These are phyloP conservation scores for Brassica cretica DNA, from an alignment of 345 rosid genomes.

Conservation along the genomic window DNA sequence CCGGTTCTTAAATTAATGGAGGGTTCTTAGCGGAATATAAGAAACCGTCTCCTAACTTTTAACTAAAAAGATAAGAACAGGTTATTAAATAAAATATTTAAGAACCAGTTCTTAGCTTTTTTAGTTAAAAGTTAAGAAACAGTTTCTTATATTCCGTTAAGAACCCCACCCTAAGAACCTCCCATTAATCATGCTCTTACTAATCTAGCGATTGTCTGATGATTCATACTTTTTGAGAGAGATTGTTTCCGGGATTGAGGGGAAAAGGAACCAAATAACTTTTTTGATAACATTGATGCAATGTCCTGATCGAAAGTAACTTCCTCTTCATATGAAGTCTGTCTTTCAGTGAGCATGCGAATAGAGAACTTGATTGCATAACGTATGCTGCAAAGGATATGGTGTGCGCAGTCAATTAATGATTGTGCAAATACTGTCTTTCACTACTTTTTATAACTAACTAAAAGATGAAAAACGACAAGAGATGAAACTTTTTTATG, in stretches of 20 bases:
- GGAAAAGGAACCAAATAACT: constrained; percentile 62
- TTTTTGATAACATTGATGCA: constrained; percentile 52
- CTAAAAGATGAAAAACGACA: no score
- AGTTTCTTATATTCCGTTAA: no score
- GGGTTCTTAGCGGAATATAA: no score
- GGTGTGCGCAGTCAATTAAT: constrained; percentile 54
- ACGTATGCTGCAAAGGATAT: constrained; percentile 61
- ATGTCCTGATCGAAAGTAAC: constrained; percentile 44
- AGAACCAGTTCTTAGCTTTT: no score
- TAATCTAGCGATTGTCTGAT: neutral
- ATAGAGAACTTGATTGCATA: constrained; percentile 51
- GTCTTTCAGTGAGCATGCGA: constrained; percentile 36
- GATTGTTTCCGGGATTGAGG: constrained; percentile 45
- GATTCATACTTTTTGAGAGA: constrained; percentile 51
- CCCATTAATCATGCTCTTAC: no score
- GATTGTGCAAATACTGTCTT: constrained; percentile 32
- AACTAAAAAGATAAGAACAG: neutral
- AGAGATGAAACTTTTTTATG: no score
- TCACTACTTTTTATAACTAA: no score
- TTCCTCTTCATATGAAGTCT: constrained; percentile 37
- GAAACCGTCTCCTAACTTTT: no score
- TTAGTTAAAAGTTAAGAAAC: no score
- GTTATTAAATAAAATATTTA: neutral
- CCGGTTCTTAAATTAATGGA: no score
- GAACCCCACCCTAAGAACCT: no score